Percentiles rank a stretch among this genome's conserved stretches.
Conservation (phyloP, 176 grass and related monocot genomes). For the Musa troglodytarum region DNA sequence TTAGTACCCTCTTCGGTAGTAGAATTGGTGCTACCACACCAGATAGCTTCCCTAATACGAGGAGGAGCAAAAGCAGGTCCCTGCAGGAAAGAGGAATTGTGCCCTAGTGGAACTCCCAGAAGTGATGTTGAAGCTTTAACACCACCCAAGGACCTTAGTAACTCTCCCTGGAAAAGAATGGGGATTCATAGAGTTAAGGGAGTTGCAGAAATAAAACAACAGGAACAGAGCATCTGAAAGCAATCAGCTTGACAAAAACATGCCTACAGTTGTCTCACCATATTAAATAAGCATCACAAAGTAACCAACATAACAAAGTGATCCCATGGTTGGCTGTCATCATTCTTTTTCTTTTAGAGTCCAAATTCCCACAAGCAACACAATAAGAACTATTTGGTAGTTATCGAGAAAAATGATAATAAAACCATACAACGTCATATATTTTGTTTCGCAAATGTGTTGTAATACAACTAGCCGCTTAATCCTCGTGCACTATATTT, state of each 20-base stretch:
- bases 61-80: slow-evolving; percentile 97
- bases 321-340: no score
- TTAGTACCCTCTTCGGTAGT: slow-evolving; percentile 77
- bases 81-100: slow-evolving; percentile 97
- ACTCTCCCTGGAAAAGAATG: slow-evolving; percentile 45
- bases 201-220: not conserved
- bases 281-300: no score
- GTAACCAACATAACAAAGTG: no score
- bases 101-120: slow-evolving; percentile 79
- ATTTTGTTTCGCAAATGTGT: not conserved
- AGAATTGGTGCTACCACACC: slow-evolving; percentile 98
- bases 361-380: no score
- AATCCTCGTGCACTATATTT: not conserved
- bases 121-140: slow-evolving; percentile 75
- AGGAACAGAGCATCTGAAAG: not conserved
- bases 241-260: slow-evolving; percentile 2
- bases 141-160: slow-evolving; percentile 63
- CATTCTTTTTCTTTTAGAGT: no score
- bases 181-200: not conserved
- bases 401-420: no score
- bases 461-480: not conserved
- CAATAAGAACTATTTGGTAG: no score
- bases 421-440: not conserved
- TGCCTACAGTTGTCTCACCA: not conserved
- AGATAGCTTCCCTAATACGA: slow-evolving; percentile 92